Percentiles rank a stretch among this genome's conserved stretches.
Evolutionary conservation across 148 eudicot species (phyloP).

Genomic region (Rhododendron henanense): DNA sequence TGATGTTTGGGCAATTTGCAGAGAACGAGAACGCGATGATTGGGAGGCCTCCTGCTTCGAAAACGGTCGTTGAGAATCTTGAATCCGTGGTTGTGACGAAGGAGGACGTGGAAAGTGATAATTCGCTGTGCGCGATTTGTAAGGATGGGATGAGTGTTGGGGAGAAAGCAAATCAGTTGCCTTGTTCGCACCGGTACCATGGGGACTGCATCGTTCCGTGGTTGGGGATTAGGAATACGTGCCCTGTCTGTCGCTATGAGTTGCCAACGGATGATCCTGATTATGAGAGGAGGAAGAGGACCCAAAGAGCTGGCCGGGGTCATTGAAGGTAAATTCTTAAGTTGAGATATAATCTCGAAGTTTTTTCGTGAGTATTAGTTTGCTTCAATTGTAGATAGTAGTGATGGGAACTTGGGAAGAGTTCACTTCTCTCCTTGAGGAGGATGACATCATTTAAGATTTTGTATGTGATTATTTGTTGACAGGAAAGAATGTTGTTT

Average conservation of each 20-base stretch:
- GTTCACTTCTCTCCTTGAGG: neutral
- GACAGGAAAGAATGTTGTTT: neutral
- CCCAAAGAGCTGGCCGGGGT: slow-evolving; percentile 29
- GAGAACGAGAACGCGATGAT: slow-evolving; percentile 33
- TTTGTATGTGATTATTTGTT: neutral
- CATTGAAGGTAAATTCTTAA: slow-evolving; percentile 10
- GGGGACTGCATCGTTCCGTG: slow-evolving; percentile 71
- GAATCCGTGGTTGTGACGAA: slow-evolving; percentile 19
- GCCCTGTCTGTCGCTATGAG: slow-evolving; percentile 71
- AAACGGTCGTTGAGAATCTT: slow-evolving; percentile 32
- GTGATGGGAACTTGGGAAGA: slow-evolving; percentile 4
- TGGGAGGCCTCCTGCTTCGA: slow-evolving; percentile 59
- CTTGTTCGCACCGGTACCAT: slow-evolving; percentile 66
- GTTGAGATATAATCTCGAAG: slow-evolving; percentile 14
- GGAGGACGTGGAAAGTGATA: slow-evolving; percentile 23
- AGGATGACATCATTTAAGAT: slow-evolving; percentile 2
- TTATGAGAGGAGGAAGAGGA: slow-evolving; percentile 50
- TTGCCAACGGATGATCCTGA: slow-evolving; percentile 71
- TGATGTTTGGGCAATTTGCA: slow-evolving; percentile 55
- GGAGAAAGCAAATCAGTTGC: slow-evolving; percentile 47
- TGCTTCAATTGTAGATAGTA: slow-evolving; percentile 1
- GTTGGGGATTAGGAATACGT: slow-evolving; percentile 66
- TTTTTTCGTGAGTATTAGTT: neutral
- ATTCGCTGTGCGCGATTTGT: slow-evolving; percentile 61
- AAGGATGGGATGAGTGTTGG: slow-evolving; percentile 55